Percentiles rank a stretch among this genome's conserved stretches.
These are phyloP conservation scores for Paralagenidium karlingii DNA, from an alignment of 352 stramenopile genomes.

Conservation along the genomic window DNA sequence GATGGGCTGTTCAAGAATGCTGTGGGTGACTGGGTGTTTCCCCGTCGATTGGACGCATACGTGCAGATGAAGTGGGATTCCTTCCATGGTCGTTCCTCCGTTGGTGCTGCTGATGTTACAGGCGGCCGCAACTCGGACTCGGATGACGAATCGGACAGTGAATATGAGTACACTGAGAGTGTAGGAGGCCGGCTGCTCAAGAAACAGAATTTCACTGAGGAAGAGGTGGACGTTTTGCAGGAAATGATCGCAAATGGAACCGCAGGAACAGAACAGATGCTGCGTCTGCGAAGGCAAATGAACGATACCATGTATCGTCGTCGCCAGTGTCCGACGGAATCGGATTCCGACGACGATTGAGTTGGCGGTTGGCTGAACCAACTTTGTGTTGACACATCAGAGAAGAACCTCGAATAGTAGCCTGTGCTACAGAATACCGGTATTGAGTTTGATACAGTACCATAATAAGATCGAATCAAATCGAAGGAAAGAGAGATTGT, in stretches of 20 bases:
- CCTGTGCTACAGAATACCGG: too few species aligned
- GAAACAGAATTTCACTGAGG: slow-evolving; percentile 49
- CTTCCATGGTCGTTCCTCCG: slow-evolving; percentile 30
- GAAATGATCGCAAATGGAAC: slow-evolving; percentile 74
- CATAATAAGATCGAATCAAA: too few species aligned
- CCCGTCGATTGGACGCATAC: slow-evolving; percentile 46
- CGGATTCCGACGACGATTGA: too few species aligned
- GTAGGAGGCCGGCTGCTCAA: slow-evolving; percentile 36
- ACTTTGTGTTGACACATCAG: too few species aligned
- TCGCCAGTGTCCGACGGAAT: slow-evolving; percentile 13
- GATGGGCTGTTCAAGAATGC: slow-evolving; percentile 29
- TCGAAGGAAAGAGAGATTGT: too few species aligned
- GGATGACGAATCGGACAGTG: slow-evolving; percentile 36
- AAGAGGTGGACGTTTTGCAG: slow-evolving; percentile 59
- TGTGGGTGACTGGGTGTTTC: slow-evolving; percentile 40
- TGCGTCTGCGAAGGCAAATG: slow-evolving; percentile 42
- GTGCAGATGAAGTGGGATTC: slow-evolving; percentile 72
- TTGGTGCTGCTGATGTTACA: neutral
- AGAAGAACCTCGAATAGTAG: too few species aligned
- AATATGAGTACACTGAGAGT: slow-evolving; percentile 39
- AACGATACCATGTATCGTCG: slow-evolving; percentile 53
- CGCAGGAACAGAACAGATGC: slow-evolving; percentile 48
- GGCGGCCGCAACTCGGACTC: slow-evolving; percentile 15
- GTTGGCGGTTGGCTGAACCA: too few species aligned
- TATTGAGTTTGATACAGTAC: too few species aligned